Conservation (phyloP, 805 yeast genomes). For the Teunomyces funiuensis region DNA sequence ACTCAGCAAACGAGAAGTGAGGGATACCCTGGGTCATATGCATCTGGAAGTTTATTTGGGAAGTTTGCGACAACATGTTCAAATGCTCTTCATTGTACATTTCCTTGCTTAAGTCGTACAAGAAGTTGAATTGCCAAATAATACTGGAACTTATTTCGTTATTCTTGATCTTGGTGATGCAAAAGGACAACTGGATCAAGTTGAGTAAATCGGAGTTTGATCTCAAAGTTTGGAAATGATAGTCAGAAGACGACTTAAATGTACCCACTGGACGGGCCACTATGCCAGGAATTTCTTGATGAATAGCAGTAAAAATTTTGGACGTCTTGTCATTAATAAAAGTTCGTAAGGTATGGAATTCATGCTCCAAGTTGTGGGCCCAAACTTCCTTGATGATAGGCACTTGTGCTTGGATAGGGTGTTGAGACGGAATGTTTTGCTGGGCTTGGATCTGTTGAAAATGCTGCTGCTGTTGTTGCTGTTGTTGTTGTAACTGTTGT, state of each 20-base stretch:
- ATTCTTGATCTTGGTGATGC: constrained; percentile 37
- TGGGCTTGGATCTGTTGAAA: constrained; percentile 18
- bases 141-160: constrained; percentile 55
- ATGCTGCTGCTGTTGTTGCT: constrained; percentile 22
- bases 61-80: constrained; percentile 75
- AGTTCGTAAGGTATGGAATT: constrained; percentile 60
- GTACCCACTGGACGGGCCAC: constrained; percentile 95
- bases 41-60: constrained; percentile 71
- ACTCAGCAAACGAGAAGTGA: constrained; percentile 76
- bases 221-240: constrained; percentile 93
- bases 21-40: constrained; percentile 79
- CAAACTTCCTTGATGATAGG: constrained; percentile 72
- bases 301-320: constrained; percentile 59
- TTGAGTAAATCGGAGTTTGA: constrained; percentile 85
- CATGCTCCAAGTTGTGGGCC: constrained; percentile 66
- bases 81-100: constrained; percentile 88
- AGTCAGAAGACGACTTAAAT: constrained; percentile 84
- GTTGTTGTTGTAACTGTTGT: constrained; percentile 24
- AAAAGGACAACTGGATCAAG: constrained; percentile 68
- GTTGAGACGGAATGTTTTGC: constrained; percentile 16
- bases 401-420: constrained; percentile 25
- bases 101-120: constrained; percentile 70
- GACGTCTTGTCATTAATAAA: constrained; percentile 51
- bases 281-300: constrained; percentile 94
- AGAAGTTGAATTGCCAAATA: constrained; percentile 97